Percentiles rank a stretch among this genome's conserved stretches.
phyloP scores from a whole-genome alignment of 768 basidiomycete genomes.

The Serpula lacrymans region DNA sequence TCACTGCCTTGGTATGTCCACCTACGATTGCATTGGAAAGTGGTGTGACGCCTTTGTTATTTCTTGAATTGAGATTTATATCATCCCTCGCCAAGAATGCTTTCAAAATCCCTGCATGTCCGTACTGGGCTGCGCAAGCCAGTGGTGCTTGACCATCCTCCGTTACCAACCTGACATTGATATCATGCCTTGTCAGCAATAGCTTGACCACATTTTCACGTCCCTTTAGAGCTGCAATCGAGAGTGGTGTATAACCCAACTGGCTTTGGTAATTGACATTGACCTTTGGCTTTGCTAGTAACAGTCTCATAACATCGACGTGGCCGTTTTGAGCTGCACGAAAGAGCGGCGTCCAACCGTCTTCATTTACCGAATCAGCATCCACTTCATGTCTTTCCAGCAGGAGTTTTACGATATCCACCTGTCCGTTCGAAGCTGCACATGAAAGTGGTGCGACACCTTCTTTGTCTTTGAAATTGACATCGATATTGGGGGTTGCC shows the following conservation, averaged over 20 bases:
- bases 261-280: conserved; percentile 1
- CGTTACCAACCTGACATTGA: too few relatives aligned
- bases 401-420: too few relatives aligned
- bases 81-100: conserved; percentile 6
- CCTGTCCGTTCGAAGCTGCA: too few relatives aligned
- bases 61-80: conserved; percentile 3
- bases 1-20: conserved; percentile 6
- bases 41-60: conserved; percentile 5
- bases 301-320: conserved; percentile 3
- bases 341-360: too few relatives aligned
- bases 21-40: conserved; percentile 5
- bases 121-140: conserved; percentile 6
- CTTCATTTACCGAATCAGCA: too few relatives aligned
- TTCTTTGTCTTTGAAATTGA: not conserved
- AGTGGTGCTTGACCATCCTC: conserved; percentile 5
- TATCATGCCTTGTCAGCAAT: conserved; percentile 2
- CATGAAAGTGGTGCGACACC: conserved; percentile 4
- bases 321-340: conserved; percentile 8
- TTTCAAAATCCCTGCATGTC: conserved; percentile 4
- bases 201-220: conserved; percentile 4
- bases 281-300: conserved; percentile 1
- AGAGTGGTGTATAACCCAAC: conserved; percentile 1
- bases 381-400: too few relatives aligned
- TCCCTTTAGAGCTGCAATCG: not conserved
- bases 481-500: not conserved